Percentiles rank a stretch among this genome's conserved stretches.
phyloP scores from a whole-genome alignment of 306 rosid genomes.

The Crotalaria pallida region DNA sequence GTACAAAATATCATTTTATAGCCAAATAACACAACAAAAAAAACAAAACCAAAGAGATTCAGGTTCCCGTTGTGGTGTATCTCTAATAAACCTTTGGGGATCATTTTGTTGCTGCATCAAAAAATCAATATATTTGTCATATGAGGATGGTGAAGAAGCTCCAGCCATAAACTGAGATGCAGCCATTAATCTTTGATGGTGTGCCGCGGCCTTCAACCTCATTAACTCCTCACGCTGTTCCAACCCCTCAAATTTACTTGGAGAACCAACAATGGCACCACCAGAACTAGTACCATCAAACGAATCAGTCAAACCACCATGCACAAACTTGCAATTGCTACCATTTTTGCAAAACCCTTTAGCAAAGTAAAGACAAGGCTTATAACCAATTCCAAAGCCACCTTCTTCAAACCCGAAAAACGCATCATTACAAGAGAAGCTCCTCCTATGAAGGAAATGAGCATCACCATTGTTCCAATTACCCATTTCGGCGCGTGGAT shows the following conservation, averaged over 20 bases:
- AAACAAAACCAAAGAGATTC: background rate
- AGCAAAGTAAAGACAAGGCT: slow-evolving; percentile 88
- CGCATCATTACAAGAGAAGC: slow-evolving; percentile 81
- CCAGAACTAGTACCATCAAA: slow-evolving; percentile 29
- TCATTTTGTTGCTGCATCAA: slow-evolving; percentile 72
- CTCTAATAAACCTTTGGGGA: slow-evolving; percentile 44
- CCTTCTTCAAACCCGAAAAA: slow-evolving; percentile 65
- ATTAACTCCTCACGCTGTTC: slow-evolving; percentile 72
- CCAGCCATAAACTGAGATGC: slow-evolving; percentile 58
- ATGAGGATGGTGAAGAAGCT: slow-evolving; percentile 46
- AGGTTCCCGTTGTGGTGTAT: background rate
- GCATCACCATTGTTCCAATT: slow-evolving; percentile 49
- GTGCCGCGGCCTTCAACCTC: slow-evolving; percentile 63
- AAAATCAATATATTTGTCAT: slow-evolving; percentile 62
- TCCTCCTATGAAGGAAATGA: slow-evolving; percentile 59
- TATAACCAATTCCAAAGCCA: slow-evolving; percentile 51
- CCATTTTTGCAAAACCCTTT: slow-evolving; percentile 94
- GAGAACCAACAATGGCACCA: slow-evolving; percentile 62
- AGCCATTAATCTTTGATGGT: slow-evolving; percentile 57
- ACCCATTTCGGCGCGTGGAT: slow-evolving; percentile 42
- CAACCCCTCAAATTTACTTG: slow-evolving; percentile 50
- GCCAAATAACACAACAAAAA: background rate
- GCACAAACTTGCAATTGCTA: slow-evolving; percentile 73
- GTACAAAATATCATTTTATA: background rate
- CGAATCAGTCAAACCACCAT: slow-evolving; percentile 56